Base-by-base conservation (phyloP, 2,329 filamentous ascomycete species). In the Zymoseptoria pseudotritici region DNA sequence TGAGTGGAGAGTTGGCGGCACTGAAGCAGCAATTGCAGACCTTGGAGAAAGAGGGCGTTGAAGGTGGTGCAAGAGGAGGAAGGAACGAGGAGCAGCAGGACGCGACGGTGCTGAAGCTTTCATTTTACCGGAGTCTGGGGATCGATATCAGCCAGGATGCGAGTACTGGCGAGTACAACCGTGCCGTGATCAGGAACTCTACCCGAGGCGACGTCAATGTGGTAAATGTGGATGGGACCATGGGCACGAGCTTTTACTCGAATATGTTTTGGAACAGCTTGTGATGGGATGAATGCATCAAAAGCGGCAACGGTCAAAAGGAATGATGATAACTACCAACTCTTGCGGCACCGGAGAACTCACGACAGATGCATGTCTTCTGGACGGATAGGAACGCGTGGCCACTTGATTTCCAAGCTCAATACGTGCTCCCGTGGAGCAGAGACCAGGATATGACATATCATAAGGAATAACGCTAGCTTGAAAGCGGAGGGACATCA, bases 221-320 rank as follows among this genome's bases (percentile, higher is more conserved):
- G 55, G 87, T 99, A 62, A 96, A 96, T 70, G 86, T 99, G 73
- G 92, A 97, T 69, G 65, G 61, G 3, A 96, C 94, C 77, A 92
- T 96, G 74, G 93, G 90, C 60, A 83, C 87, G 63, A 93, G 89
- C 74, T 97, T 95, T 72, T 96, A 97, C 71, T 90, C 92, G 21
- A 95, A 96, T 70, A 96, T 96, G 74, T 95, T 97, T 72, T 99
- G 94, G 94, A 83, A 91, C 70, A 93, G 86, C 29, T 80, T 97
- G 73, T 95, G 79, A 69, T 46, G 11, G 36, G 10, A 42, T 7
- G 36, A 9, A 4, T 9, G 29, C 29, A 36, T 3, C 7, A 9
- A 36, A 46, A 46, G 11, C 36, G 36, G 36, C 13, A 46, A 46
- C 3, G 36, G n/a, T 46, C 17, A 13, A 46, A 13, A 17, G 6